phyloP scores from a whole-genome alignment of 169 alveolate genomes.

The Plasmodium coatneyi region DNA sequence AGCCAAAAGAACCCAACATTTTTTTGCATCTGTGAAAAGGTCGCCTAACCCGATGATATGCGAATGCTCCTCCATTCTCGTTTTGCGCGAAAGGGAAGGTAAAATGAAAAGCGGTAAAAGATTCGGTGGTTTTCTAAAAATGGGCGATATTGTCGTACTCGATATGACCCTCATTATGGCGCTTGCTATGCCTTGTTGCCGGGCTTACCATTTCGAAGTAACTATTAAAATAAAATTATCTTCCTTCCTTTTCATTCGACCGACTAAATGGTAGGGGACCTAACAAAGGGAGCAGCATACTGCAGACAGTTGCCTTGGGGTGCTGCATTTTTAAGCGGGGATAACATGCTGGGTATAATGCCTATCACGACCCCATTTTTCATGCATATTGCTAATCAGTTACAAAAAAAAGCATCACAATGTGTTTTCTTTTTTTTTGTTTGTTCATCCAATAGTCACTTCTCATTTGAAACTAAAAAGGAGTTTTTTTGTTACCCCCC shows the following conservation, averaged over 20 bases:
- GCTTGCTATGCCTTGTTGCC: neutral
- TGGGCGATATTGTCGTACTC: neutral
- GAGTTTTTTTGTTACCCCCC: too few relatives aligned
- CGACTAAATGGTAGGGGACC: neutral
- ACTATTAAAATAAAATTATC: neutral
- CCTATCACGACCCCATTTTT: neutral
- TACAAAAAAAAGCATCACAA: neutral
- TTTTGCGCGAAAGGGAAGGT: neutral
- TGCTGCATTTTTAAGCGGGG: neutral
- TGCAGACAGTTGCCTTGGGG: neutral
- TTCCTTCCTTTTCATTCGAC: neutral
- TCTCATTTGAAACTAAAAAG: neutral
- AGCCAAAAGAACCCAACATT: slow-evolving; percentile 53
- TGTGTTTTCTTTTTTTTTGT: neutral
- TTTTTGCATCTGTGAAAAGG: slow-evolving; percentile 21
- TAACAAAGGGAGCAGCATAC: neutral
- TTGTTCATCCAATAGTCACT: neutral
- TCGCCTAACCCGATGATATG: slow-evolving; percentile 55
- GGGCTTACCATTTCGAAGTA: neutral
- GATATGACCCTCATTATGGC: neutral
- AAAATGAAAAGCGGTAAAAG: neutral
- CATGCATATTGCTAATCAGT: neutral
- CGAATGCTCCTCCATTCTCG: slow-evolving; percentile 15
- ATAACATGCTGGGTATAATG: neutral
- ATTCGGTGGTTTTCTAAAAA: neutral